Evolutionary conservation across 2,329 filamentous ascomycete genomes (phyloP).

Genomic region (Botrytis hyacinthi): DNA sequence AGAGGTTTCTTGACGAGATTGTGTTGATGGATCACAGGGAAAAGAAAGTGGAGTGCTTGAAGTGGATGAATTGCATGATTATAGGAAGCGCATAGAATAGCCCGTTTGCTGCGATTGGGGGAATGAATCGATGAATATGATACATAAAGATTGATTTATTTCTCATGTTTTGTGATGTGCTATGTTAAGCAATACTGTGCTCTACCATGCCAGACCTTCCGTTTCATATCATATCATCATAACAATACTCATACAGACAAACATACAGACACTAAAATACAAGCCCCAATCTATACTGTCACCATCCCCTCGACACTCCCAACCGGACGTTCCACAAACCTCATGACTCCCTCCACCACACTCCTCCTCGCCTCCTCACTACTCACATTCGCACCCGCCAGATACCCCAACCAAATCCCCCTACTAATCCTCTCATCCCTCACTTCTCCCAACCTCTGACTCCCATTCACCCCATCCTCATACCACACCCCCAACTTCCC

Average conservation of each 20-base stretch:
- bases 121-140: constrained; percentile 7
- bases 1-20: neutral
- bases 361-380: constrained; percentile 77
- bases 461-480: constrained; percentile 51
- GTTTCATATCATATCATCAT: neutral
- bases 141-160: constrained; percentile 1
- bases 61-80: neutral
- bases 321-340: constrained; percentile 81
- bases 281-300: constrained; percentile 21
- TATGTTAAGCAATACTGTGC: neutral
- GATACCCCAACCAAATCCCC: constrained; percentile 84
- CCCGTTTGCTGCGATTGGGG: neutral
- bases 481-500: constrained; percentile 70
- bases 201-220: no score
- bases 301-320: constrained; percentile 85
- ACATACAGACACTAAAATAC: neutral
- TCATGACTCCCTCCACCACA: constrained; percentile 84
- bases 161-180: neutral
- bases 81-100: neutral
- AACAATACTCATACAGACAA: constrained; percentile 1
- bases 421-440: constrained; percentile 76
- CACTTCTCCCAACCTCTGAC: constrained; percentile 66
- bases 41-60: no score
- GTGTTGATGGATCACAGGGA: neutral
- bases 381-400: constrained; percentile 82